phyloP scores from a whole-genome alignment of 1,284 basidiomycete genomes.

The Trichosporon sp. region DNA sequence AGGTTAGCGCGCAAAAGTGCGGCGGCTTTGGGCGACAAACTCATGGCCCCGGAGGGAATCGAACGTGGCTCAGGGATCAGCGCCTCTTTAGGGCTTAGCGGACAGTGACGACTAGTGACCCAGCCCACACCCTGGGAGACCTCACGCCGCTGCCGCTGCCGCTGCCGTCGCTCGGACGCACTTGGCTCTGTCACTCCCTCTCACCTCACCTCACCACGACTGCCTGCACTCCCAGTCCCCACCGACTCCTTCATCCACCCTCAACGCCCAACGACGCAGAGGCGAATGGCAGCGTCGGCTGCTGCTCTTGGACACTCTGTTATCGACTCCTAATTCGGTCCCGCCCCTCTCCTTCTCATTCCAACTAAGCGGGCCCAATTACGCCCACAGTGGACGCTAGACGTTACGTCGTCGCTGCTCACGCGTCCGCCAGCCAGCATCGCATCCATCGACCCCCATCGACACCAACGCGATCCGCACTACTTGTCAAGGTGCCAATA shows the following conservation, averaged over 20 bases:
- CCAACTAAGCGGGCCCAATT: neutral
- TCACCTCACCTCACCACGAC: neutral
- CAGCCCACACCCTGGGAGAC: slow-evolving; percentile 1
- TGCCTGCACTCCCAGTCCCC: too few species aligned
- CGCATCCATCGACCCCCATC: neutral
- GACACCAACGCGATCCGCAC: neutral
- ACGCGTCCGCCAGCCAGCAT: neutral
- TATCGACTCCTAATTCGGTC: neutral
- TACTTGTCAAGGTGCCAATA: neutral
- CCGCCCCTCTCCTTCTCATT: neutral
- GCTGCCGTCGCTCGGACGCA: neutral
- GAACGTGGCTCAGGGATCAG: neutral
- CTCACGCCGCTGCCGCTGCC: neutral
- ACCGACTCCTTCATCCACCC: too few species aligned
- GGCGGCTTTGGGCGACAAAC: too few species aligned
- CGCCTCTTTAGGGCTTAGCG: neutral
- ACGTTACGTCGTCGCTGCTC: slow-evolving; percentile 3
- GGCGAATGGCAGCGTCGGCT: neutral
- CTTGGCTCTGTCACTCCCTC: neutral
- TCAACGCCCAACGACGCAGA: slow-evolving; percentile 1
- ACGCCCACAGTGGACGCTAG: neutral
- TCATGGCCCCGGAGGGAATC: neutral
- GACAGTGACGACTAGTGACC: neutral
- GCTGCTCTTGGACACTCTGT: neutral
- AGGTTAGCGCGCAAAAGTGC: neutral